A percentile compares a stretch with the other conserved stretches of the same genome.
phyloP scores from a whole-genome alignment of 2,329 filamentous ascomycete genomes.

The Cylindrodendrum hubeiense region DNA sequence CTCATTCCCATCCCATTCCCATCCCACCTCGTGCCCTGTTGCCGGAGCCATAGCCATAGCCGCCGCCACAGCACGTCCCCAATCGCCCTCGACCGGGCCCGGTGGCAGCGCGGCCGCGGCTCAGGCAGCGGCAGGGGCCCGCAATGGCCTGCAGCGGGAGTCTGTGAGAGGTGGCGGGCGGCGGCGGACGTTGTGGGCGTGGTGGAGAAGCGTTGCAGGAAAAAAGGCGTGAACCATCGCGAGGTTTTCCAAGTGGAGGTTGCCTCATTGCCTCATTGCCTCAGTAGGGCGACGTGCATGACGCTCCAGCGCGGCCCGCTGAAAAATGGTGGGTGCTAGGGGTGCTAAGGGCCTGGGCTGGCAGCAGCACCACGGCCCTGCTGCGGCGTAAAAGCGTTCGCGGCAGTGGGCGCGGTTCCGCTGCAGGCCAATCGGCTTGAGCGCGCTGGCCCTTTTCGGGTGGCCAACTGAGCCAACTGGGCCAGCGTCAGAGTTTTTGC shows the following conservation, averaged over 20 bases:
- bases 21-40: no score
- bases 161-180: background rate
- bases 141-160: background rate
- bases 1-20: slow-evolving; percentile 1
- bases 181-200: background rate
- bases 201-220: background rate
- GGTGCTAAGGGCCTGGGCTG: background rate
- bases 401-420: slow-evolving; percentile 10
- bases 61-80: background rate
- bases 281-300: background rate
- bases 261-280: no score
- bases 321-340: no score
- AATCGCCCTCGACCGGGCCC: no score
- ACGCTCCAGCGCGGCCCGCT: slow-evolving; percentile 15
- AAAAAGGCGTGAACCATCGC: background rate
- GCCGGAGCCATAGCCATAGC: background rate
- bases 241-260: slow-evolving; percentile 10
- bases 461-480: slow-evolving; percentile 1
- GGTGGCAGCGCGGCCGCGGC: background rate
- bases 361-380: slow-evolving; percentile 14
- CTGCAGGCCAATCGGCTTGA: slow-evolving; percentile 24
- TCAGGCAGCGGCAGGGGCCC: background rate
- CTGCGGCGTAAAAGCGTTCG: slow-evolving; percentile 20
- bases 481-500: background rate
- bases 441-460: slow-evolving; percentile 19